phyloP scores from a whole-genome alignment of 805 yeast genomes.

The Spathaspora boniae region DNA sequence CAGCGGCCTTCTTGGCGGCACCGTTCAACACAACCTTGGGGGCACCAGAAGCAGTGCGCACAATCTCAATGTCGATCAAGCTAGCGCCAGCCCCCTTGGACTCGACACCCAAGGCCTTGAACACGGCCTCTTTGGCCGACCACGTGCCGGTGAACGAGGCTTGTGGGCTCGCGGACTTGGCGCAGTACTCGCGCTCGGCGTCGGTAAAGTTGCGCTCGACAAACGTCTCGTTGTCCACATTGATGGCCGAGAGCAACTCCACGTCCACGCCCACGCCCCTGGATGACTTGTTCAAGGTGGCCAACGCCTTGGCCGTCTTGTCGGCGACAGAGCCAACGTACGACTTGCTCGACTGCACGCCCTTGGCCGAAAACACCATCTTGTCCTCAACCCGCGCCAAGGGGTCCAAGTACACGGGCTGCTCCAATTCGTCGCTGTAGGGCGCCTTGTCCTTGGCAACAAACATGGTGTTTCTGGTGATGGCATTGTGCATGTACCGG shows the following conservation, averaged over 20 bases:
- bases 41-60: conserved; percentile 68
- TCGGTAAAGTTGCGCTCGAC: conserved; percentile 87
- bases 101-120: conserved; percentile 87
- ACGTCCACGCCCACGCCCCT: conserved; percentile 96
- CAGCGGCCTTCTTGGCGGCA: conserved; percentile 71
- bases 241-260: conserved; percentile 78
- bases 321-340: conserved; percentile 48
- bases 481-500: conserved; percentile 93
- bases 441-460: conserved; percentile 93
- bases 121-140: conserved; percentile 99
- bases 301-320: conserved; percentile 63
- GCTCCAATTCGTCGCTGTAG: conserved; percentile 83
- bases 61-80: conserved; percentile 84
- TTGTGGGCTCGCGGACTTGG: conserved; percentile 67
- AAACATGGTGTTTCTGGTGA: conserved; percentile 86
- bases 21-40: conserved; percentile 81
- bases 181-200: conserved; percentile 76
- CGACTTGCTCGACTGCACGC: conserved; percentile 43
- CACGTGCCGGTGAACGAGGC: conserved; percentile 97
- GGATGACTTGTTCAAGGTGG: conserved; percentile 51
- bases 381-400: conserved; percentile 66
- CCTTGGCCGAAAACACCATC: conserved; percentile 47
- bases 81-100: conserved; percentile 96
- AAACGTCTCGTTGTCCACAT: conserved; percentile 86
- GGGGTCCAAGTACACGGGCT: conserved; percentile 92